Percentiles rank a stretch among this genome's conserved stretches.
These are phyloP conservation scores for Irpex sp. DNA, from an alignment of 1,284 basidiomycete genomes.

Conservation along the genomic window DNA sequence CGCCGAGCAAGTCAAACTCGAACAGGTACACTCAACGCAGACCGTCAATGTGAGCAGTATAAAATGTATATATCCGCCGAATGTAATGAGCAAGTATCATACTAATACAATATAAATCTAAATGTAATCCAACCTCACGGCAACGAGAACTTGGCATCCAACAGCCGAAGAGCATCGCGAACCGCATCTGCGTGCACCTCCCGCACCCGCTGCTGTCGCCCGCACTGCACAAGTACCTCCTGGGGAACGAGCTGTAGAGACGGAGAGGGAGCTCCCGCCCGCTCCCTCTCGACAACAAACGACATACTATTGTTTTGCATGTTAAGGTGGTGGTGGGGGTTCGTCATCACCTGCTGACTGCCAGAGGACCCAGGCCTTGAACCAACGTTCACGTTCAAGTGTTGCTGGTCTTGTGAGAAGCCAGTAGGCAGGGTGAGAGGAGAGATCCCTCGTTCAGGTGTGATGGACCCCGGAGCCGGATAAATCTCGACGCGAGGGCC, in stretches of 20 bases:
- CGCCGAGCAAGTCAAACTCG: no score
- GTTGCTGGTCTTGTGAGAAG: slow-evolving; percentile 4
- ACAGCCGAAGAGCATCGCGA: slow-evolving; percentile 70
- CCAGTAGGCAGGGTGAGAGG: slow-evolving; percentile 23
- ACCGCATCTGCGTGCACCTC: slow-evolving; percentile 79
- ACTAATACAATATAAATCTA: background rate
- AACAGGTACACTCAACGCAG: no score
- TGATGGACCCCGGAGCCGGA: slow-evolving; percentile 48
- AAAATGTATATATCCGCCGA: no score
- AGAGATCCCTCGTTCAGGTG: slow-evolving; percentile 39
- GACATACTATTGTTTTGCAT: background rate
- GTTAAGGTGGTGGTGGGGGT: slow-evolving; percentile 28
- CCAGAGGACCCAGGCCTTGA: slow-evolving; percentile 10
- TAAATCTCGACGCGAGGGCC: slow-evolving; percentile 69
- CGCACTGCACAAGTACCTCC: slow-evolving; percentile 57
- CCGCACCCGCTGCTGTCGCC: slow-evolving; percentile 46
- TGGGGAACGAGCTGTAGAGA: slow-evolving; percentile 53
- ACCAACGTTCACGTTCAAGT: background rate
- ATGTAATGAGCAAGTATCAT: background rate
- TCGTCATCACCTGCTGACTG: slow-evolving; percentile 40
- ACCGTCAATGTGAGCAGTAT: no score
- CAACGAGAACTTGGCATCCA: slow-evolving; percentile 64
- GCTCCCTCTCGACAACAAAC: slow-evolving; percentile 25
- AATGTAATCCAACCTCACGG: slow-evolving; percentile 8
- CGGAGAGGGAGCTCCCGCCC: slow-evolving; percentile 42